phyloP scores from a whole-genome alignment of 805 yeast species.

The Yamadazyma phyllophila region DNA sequence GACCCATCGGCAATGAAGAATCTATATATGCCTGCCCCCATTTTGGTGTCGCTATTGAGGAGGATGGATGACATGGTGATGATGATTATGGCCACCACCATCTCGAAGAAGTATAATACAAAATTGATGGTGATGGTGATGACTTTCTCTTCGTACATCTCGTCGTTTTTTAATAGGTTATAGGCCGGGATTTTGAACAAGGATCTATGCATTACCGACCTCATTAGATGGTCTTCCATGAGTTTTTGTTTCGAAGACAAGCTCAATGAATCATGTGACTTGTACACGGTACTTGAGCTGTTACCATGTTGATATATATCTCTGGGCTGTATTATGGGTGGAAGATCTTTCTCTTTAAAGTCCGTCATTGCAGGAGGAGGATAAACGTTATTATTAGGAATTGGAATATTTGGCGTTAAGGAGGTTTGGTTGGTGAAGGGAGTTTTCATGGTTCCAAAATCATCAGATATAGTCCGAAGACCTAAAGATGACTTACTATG shows the following conservation, averaged over 20 bases:
- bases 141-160: slow-evolving; percentile 12
- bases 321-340: slow-evolving; percentile 22
- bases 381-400: slow-evolving; percentile 6
- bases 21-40: slow-evolving; percentile 27
- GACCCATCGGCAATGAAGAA: slow-evolving; percentile 38
- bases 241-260: slow-evolving; percentile 20
- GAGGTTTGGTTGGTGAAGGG: slow-evolving; percentile 13
- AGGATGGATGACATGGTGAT: slow-evolving; percentile 27
- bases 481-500: slow-evolving; percentile 7
- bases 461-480: slow-evolving; percentile 13
- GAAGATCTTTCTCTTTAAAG: slow-evolving; percentile 20
- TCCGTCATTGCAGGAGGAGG: background rate
- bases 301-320: slow-evolving; percentile 11
- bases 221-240: slow-evolving; percentile 28
- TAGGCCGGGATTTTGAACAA: slow-evolving; percentile 21
- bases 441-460: slow-evolving; percentile 3
- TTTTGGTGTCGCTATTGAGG: slow-evolving; percentile 20
- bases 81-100: slow-evolving; percentile 26
- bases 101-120: slow-evolving; percentile 30
- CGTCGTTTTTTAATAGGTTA: slow-evolving; percentile 15
- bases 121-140: slow-evolving; percentile 26
- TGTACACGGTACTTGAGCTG: slow-evolving; percentile 1
- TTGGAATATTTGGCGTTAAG: slow-evolving; percentile 9
- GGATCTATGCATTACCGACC: slow-evolving; percentile 34
- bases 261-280: slow-evolving; percentile 16